These are phyloP conservation scores for Nakaseomyces sp. DNA, from an alignment of 1,139 yeast genomes.

Conservation along the genomic window DNA sequence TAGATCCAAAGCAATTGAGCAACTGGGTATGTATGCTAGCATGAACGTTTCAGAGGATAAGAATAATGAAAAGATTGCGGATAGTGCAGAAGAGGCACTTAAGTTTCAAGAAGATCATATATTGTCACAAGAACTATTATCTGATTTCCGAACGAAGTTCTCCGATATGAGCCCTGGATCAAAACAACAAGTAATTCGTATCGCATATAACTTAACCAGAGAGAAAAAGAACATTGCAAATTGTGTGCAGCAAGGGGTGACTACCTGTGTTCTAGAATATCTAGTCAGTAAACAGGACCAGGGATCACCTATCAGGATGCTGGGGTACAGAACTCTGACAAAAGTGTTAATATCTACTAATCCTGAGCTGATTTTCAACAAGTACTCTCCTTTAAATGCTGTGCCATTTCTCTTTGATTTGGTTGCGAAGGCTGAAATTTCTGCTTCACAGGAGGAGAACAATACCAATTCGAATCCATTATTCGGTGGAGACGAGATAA, in stretches of 20 bases:
- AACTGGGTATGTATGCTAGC: slow-evolving; percentile 21
- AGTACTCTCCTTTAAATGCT: slow-evolving; percentile 27
- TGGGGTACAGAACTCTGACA: slow-evolving; percentile 25
- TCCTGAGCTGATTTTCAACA: slow-evolving; percentile 26
- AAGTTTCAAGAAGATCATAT: slow-evolving; percentile 19
- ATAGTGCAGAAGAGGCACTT: slow-evolving; percentile 18
- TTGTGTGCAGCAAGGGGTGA: slow-evolving; percentile 27
- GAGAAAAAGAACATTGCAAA: slow-evolving; percentile 14
- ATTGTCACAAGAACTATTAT: slow-evolving; percentile 18
- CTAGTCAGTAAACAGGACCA: slow-evolving; percentile 15
- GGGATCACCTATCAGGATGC: slow-evolving; percentile 13
- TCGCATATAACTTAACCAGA: slow-evolving; percentile 24
- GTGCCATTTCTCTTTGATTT: slow-evolving; percentile 25
- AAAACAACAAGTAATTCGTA: slow-evolving; percentile 22
- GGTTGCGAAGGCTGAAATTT: slow-evolving; percentile 4
- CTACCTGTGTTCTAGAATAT: slow-evolving; percentile 21
- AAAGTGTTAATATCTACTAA: slow-evolving; percentile 23
- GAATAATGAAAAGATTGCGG: slow-evolving; percentile 12
- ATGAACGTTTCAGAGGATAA: slow-evolving; percentile 13
- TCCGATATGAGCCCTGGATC: slow-evolving; percentile 19
- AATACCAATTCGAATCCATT: slow-evolving; percentile 6
- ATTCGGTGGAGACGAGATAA: slow-evolving; percentile 12
- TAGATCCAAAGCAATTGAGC: slow-evolving; percentile 16
- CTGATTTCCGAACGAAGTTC: slow-evolving; percentile 14
- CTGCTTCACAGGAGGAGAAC: slow-evolving; percentile 5